Evolutionary conservation across 78 protist genomes (phyloP).

Genomic region (Dictyostelium firmibasis): DNA sequence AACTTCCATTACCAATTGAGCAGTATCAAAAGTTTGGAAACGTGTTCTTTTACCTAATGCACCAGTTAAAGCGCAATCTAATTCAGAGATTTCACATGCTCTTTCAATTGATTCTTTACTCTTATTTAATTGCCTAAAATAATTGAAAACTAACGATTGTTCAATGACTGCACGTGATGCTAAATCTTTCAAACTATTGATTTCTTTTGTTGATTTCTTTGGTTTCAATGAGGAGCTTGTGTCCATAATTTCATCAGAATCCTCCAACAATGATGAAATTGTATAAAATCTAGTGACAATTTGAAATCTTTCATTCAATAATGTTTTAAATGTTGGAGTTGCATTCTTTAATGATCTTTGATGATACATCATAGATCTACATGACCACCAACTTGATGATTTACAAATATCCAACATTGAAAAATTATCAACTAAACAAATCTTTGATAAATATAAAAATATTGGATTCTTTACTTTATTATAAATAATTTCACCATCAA

Average conservation of each 20-base stretch:
- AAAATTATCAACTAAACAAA: slow-evolving; percentile 44
- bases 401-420: slow-evolving; percentile 22
- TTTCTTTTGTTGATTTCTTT: not conserved
- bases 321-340: slow-evolving; percentile 54
- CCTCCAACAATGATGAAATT: not conserved
- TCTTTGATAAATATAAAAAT: slow-evolving; percentile 20
- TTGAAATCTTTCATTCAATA: slow-evolving; percentile 50
- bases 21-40: slow-evolving; percentile 81
- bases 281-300: slow-evolving; percentile 34
- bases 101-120: slow-evolving; percentile 17
- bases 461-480: slow-evolving; percentile 36
- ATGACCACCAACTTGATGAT: slow-evolving; percentile 64
- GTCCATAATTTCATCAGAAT: not conserved
- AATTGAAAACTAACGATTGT: slow-evolving; percentile 36
- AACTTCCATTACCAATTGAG: slow-evolving; percentile 80
- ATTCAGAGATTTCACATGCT: slow-evolving; percentile 30
- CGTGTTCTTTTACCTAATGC: slow-evolving; percentile 86
- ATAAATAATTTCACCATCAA: slow-evolving; percentile 61
- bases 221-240: not conserved
- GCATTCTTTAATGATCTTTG: slow-evolving; percentile 42
- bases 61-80: slow-evolving; percentile 76
- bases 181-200: slow-evolving; percentile 21
- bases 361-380: slow-evolving; percentile 35
- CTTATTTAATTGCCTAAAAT: slow-evolving; percentile 22
- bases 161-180: slow-evolving; percentile 16